These are phyloP conservation scores for Vicia villosa DNA, from an alignment of 306 rosid species.

Conservation along the genomic window DNA sequence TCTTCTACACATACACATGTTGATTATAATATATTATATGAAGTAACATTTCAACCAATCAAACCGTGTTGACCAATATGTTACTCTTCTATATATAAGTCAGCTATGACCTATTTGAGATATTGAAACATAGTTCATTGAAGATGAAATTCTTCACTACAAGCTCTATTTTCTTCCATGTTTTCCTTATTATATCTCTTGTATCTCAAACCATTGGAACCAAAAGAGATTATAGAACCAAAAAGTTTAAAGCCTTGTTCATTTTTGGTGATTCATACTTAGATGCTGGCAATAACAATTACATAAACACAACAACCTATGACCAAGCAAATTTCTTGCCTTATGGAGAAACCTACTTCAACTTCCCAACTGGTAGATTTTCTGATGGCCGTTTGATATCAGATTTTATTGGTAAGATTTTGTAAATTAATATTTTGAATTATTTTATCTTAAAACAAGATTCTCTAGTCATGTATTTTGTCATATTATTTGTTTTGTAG, in stretches of 20 bases:
- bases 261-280: conserved; percentile 89
- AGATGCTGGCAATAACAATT: conserved; percentile 93
- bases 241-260: conserved; percentile 50
- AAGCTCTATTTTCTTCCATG: conserved; percentile 37
- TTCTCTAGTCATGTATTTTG: background rate
- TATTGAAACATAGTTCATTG: conserved; percentile 18
- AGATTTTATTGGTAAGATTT: conserved; percentile 67
- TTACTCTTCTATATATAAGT: background rate
- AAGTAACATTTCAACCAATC: conserved; percentile 12
- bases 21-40: background rate
- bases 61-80: conserved; percentile 31
- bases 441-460: background rate
- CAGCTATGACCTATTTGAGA: conserved; percentile 6
- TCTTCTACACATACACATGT: background rate
- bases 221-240: conserved; percentile 19
- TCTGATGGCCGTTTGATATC: conserved; percentile 85
- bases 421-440: too few species aligned
- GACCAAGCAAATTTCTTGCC: conserved; percentile 98
- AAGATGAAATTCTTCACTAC: conserved; percentile 26
- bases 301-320: conserved; percentile 80
- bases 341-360: conserved; percentile 76
- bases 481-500: conserved; percentile 34
- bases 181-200: conserved; percentile 31
- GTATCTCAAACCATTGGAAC: conserved; percentile 34
- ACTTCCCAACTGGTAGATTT: conserved; percentile 86